Evolutionary conservation across 805 yeast genomes (phyloP).

Genomic region (Candida michaelii): DNA sequence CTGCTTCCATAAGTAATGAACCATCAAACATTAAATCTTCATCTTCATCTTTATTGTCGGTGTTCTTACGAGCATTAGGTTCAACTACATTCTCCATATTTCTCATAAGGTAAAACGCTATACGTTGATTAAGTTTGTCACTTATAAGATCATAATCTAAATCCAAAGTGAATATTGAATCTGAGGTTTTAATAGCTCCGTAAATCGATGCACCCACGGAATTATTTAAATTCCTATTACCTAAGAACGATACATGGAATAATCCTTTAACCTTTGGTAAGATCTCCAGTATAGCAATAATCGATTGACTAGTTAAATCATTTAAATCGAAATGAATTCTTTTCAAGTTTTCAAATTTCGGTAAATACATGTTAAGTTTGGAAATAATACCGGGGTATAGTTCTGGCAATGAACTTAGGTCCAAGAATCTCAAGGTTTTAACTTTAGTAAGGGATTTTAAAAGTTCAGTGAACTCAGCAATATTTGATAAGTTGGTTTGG

Average conservation of each 20-base stretch:
- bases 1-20: conserved; percentile 68
- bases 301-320: conserved; percentile 46
- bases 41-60: conserved; percentile 44
- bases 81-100: conserved; percentile 45
- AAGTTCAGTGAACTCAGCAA: conserved; percentile 36
- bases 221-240: conserved; percentile 46
- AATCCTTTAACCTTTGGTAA: conserved; percentile 48
- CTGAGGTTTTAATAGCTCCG: conserved; percentile 46
- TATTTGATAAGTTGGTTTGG: conserved; percentile 46
- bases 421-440: conserved; percentile 47
- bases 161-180: conserved; percentile 50
- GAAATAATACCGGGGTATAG: conserved; percentile 53
- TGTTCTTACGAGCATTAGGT: conserved; percentile 1
- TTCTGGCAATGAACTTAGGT: conserved; percentile 52
- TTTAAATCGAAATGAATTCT: conserved; percentile 57
- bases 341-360: conserved; percentile 44
- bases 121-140: conserved; percentile 52
- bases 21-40: conserved; percentile 76
- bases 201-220: conserved; percentile 51
- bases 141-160: conserved; percentile 52
- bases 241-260: conserved; percentile 54
- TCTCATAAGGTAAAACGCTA: conserved; percentile 57
- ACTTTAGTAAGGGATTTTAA: conserved; percentile 38
- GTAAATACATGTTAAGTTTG: conserved; percentile 43
- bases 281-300: conserved; percentile 48